Percentiles rank a stretch among this genome's conserved stretches.
These are phyloP conservation scores for Cladosporium austrohemisphaericum DNA, from an alignment of 2,329 filamentous ascomycete species.

Conservation along the genomic window DNA sequence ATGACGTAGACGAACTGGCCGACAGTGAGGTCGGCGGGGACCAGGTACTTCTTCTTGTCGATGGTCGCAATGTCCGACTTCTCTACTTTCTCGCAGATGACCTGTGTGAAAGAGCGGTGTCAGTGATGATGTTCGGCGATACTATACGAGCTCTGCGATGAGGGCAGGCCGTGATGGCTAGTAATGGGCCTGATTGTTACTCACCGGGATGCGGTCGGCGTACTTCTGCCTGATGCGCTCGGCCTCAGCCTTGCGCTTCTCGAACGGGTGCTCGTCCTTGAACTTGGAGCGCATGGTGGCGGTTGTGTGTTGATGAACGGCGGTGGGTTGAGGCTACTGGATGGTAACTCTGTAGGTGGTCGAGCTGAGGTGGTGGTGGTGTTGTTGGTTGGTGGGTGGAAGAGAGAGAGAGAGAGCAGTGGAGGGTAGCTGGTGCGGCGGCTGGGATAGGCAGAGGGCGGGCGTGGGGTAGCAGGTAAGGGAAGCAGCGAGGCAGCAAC, in stretches of 20 bases:
- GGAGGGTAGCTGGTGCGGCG: too few species aligned
- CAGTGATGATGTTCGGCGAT: background rate
- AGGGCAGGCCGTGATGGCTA: conserved; percentile 8
- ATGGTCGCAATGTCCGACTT: conserved; percentile 99
- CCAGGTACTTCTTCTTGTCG: conserved; percentile 99
- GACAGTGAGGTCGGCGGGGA: conserved; percentile 94
- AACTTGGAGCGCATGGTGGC: conserved; percentile 95
- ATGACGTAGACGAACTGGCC: conserved; percentile 99
- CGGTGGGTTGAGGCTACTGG: background rate
- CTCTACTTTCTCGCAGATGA: conserved; percentile 99
- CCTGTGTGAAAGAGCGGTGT: conserved; percentile 50
- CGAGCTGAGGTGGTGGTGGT: conserved; percentile 6
- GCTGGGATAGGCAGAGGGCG: too few species aligned
- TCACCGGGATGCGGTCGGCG: conserved; percentile 93
- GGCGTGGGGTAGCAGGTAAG: too few species aligned
- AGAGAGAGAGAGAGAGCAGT: background rate
- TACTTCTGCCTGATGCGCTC: conserved; percentile 99
- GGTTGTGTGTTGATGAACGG: conserved; percentile 7
- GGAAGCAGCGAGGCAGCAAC: too few species aligned
- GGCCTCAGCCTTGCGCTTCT: conserved; percentile 99
- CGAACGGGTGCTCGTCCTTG: conserved; percentile 99
- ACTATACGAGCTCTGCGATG: conserved; percentile 5
- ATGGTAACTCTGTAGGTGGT: conserved; percentile 2
- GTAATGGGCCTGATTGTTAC: conserved; percentile 39
- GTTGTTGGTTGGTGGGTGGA: conserved; percentile 2